phyloP scores from a whole-genome alignment of 805 yeast species.

The Myxozyma melibiosi region DNA sequence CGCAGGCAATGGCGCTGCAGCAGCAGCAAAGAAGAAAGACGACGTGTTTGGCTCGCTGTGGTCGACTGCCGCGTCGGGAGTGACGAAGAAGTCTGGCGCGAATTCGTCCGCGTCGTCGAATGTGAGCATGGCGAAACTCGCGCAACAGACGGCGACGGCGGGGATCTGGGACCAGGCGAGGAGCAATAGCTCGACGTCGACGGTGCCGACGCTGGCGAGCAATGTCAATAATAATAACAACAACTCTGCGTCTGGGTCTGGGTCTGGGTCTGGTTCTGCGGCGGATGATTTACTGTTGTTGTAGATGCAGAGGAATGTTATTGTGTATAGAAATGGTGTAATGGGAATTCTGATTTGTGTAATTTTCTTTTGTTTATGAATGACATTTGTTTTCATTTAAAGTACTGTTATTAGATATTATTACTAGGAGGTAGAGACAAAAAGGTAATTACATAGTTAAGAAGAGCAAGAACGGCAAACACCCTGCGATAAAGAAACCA shows the following conservation, averaged over 20 bases:
- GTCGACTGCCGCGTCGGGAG: slow-evolving; percentile 40
- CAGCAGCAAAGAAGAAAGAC: slow-evolving; percentile 28
- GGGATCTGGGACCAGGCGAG: slow-evolving; percentile 39
- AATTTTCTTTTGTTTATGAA: no score
- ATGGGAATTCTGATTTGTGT: no score
- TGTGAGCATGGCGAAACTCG: slow-evolving; percentile 36
- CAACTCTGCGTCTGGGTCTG: neutral
- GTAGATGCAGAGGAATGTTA: neutral
- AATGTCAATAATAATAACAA: neutral
- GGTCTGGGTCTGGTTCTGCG: neutral
- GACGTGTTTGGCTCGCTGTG: slow-evolving; percentile 49
- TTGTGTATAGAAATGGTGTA: neutral
- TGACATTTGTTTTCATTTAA: no score
- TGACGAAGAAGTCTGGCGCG: slow-evolving; percentile 23
- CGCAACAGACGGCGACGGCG: slow-evolving; percentile 39
- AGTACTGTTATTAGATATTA: no score
- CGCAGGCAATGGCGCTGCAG: slow-evolving; percentile 25
- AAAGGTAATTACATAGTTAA: neutral
- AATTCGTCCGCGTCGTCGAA: neutral
- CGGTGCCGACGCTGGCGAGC: neutral
- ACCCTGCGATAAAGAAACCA: neutral
- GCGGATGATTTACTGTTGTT: slow-evolving; percentile 15
- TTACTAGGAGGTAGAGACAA: neutral
- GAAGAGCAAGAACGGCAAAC: neutral
- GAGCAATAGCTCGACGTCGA: slow-evolving; percentile 7